Evolutionary conservation across 495 filamentous ascomycete species (phyloP).

Genomic region (Parathielavia appendiculata): DNA sequence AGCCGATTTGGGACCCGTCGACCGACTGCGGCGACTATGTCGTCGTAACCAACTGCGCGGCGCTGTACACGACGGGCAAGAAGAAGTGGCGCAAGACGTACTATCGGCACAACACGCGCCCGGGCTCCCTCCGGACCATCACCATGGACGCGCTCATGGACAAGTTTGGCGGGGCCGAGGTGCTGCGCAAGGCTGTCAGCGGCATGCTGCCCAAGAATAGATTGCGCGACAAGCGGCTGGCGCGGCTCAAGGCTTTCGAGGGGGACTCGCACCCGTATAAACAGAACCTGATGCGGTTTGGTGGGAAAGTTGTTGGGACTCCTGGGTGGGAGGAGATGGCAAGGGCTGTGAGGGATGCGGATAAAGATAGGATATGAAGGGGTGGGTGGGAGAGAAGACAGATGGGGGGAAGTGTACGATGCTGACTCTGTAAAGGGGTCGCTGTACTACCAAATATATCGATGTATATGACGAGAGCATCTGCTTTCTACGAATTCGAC

Average conservation of each 20-base stretch:
- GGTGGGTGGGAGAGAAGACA: not conserved
- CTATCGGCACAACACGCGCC: conserved; percentile 86
- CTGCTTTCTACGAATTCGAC: too few species aligned
- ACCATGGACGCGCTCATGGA: conserved; percentile 92
- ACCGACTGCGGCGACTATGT: conserved; percentile 99
- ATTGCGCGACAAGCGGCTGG: conserved; percentile 76
- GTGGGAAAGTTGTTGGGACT: conserved; percentile 49
- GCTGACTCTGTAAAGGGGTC: conserved; percentile 5
- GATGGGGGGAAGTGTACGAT: conserved; percentile 1
- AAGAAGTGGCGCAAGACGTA: conserved; percentile 93
- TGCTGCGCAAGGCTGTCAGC: conserved; percentile 82
- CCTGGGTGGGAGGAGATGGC: conserved; percentile 42
- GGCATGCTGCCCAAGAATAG: conserved; percentile 99
- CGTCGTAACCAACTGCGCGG: conserved; percentile 81
- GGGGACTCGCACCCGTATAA: conserved; percentile 86
- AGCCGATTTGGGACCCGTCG: conserved; percentile 92
- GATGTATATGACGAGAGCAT: too few species aligned
- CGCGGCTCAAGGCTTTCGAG: conserved; percentile 92
- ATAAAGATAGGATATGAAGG: conserved; percentile 37
- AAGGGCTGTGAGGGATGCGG: conserved; percentile 37
- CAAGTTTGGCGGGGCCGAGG: conserved; percentile 92
- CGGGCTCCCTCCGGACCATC: conserved; percentile 78
- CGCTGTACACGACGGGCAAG: conserved; percentile 81
- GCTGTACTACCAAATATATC: conserved; percentile 4
- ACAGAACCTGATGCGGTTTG: conserved; percentile 74